A percentile compares a stretch with the other conserved stretches of the same genome.
These are phyloP conservation scores for Trichoderma parareesei DNA, from an alignment of 495 filamentous ascomycete species.

Conservation along the genomic window DNA sequence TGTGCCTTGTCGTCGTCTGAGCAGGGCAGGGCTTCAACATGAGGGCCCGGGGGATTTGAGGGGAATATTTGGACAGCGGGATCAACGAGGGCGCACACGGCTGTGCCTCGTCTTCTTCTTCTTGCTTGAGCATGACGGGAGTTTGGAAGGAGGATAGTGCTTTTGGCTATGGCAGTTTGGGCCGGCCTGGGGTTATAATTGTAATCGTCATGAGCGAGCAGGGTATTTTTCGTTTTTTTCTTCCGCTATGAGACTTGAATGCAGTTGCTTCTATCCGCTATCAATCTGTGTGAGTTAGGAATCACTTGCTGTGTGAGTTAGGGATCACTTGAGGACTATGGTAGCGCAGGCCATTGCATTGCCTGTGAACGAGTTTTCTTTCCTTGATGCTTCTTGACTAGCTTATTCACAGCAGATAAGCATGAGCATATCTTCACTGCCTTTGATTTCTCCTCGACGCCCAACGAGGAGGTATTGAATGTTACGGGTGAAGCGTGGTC, in stretches of 20 bases:
- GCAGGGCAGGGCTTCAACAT: background rate
- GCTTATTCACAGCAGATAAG: too few species aligned
- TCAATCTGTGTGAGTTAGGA: too few species aligned
- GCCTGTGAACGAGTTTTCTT: too few species aligned
- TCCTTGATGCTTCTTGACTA: too few species aligned
- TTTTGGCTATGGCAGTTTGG: constrained; percentile 3
- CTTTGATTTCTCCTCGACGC: too few species aligned
- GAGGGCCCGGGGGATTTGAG: background rate
- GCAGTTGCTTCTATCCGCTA: background rate
- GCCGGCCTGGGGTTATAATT: constrained; percentile 2
- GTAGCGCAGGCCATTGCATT: too few species aligned
- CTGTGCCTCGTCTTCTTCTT: background rate
- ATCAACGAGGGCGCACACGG: background rate
- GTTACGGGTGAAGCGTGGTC: too few species aligned
- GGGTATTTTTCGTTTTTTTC: background rate
- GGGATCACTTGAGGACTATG: too few species aligned
- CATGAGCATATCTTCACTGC: too few species aligned
- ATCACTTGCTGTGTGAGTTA: too few species aligned
- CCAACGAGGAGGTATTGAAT: too few species aligned
- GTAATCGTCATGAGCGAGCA: constrained; percentile 6
- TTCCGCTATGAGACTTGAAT: background rate
- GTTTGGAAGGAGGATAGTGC: background rate
- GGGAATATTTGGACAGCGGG: background rate
- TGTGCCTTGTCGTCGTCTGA: background rate
- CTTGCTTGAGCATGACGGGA: background rate